Percentiles rank a stretch among this genome's conserved stretches.
Conservation (phyloP, 768 basidiomycete species). For the Amylocystis lapponica region DNA sequence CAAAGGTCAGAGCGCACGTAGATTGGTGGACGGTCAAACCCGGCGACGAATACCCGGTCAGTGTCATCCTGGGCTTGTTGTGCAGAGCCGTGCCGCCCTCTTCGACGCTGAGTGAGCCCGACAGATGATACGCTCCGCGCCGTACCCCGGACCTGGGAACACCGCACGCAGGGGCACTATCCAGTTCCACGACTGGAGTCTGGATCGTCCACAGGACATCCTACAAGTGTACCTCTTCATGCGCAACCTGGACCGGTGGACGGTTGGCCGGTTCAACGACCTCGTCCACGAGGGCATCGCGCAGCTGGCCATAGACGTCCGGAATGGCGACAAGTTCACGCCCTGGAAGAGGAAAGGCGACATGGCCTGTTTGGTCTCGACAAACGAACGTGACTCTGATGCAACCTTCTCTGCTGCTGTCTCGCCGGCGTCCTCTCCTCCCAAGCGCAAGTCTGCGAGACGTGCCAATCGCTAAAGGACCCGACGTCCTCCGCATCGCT, state of each 20-base stretch:
- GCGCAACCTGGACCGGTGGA: slow-evolving; percentile 50
- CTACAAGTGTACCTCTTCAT: slow-evolving; percentile 45
- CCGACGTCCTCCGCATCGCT: no score
- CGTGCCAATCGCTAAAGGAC: slow-evolving; percentile 2
- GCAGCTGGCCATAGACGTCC: slow-evolving; percentile 28
- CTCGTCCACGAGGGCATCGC: slow-evolving; percentile 36
- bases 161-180: slow-evolving; percentile 15
- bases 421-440: neutral
- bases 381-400: neutral
- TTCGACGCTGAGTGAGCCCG: neutral
- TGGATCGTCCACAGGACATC: slow-evolving; percentile 40
- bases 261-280: slow-evolving; percentile 35
- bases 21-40: slow-evolving; percentile 40
- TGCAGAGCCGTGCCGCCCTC: neutral
- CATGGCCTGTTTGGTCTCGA: neutral
- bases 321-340: slow-evolving; percentile 28
- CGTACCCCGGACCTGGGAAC: slow-evolving; percentile 28
- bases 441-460: slow-evolving; percentile 8
- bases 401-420: neutral
- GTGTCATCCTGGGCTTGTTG: neutral
- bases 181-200: slow-evolving; percentile 44
- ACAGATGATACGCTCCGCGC: slow-evolving; percentile 46
- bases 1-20: slow-evolving; percentile 46
- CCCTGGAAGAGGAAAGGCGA: slow-evolving; percentile 45
- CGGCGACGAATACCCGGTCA: neutral